phyloP scores from a whole-genome alignment of 306 rosid species.

The Argentina anserina region DNA sequence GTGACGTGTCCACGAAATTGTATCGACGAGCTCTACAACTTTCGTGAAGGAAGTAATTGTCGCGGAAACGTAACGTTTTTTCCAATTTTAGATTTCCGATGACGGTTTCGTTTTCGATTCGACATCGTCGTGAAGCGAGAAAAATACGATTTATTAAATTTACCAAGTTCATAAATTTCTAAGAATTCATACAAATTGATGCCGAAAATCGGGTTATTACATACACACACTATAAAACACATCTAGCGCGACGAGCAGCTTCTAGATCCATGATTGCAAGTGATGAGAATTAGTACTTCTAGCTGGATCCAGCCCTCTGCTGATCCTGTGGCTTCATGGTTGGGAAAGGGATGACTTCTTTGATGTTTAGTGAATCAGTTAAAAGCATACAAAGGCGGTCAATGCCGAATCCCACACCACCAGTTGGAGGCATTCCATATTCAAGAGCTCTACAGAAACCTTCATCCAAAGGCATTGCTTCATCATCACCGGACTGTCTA shows the following conservation, averaged over 20 bases:
- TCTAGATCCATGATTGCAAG: not conserved
- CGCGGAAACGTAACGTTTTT: too few relatives aligned
- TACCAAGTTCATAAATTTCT: too few relatives aligned
- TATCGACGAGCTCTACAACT: too few relatives aligned
- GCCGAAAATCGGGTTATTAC: too few relatives aligned
- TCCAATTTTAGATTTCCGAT: too few relatives aligned
- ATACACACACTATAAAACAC: not conserved
- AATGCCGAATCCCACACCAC: constrained; percentile 94
- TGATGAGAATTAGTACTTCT: not conserved
- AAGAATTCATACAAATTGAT: too few relatives aligned
- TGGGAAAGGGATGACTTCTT: constrained; percentile 95
- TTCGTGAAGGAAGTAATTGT: too few relatives aligned
- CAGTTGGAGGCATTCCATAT: constrained; percentile 90
- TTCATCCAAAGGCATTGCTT: constrained; percentile 88
- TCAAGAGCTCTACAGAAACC: constrained; percentile 81
- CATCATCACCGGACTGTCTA: constrained; percentile 90
- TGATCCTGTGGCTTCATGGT: constrained; percentile 84
- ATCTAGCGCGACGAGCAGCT: not conserved
- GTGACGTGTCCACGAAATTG: too few relatives aligned
- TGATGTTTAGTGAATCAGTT: constrained; percentile 83
- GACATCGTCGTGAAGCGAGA: too few relatives aligned
- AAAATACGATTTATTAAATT: too few relatives aligned
- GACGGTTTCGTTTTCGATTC: too few relatives aligned
- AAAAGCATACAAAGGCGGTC: constrained; percentile 78
- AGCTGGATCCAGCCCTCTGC: constrained; percentile 31